Percentiles rank a stretch among this genome's conserved stretches.
Evolutionary conservation across 768 basidiomycete species (phyloP).

Genomic region (Suillus decipiens): DNA sequence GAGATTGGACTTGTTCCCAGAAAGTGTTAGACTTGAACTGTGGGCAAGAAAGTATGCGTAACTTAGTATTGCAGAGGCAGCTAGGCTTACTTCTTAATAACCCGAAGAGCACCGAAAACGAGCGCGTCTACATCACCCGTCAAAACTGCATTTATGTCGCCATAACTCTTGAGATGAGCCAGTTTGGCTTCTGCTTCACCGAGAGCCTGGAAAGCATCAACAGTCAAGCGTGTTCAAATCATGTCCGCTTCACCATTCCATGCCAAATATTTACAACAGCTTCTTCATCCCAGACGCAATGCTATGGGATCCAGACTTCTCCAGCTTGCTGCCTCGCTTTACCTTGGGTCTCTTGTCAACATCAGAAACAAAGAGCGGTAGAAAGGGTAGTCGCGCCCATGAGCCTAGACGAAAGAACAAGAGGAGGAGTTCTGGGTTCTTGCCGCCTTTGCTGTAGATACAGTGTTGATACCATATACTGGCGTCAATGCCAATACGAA

Average conservation of each 20-base stretch:
- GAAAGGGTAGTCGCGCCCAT: constrained; percentile 39
- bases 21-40: constrained; percentile 22
- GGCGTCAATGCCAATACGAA: constrained; percentile 46
- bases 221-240: constrained; percentile 3
- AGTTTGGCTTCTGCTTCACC: constrained; percentile 55
- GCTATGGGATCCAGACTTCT: constrained; percentile 24
- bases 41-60: not conserved
- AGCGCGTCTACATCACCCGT: constrained; percentile 52
- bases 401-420: constrained; percentile 45
- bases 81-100: constrained; percentile 42
- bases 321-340: constrained; percentile 39
- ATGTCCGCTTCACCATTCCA: constrained; percentile 25
- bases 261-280: constrained; percentile 27
- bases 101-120: constrained; percentile 45
- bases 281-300: constrained; percentile 22
- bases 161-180: constrained; percentile 39
- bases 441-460: constrained; percentile 28
- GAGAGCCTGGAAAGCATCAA: constrained; percentile 33
- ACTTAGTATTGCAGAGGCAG: not conserved
- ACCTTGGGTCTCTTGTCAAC: constrained; percentile 41
- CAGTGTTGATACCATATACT: constrained; percentile 36
- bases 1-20: constrained; percentile 29
- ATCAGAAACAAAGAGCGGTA: constrained; percentile 50
- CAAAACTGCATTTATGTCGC: constrained; percentile 46
- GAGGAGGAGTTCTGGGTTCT: constrained; percentile 44